Evolutionary conservation across 1,139 yeast genomes (phyloP).

Genomic region (Saccharomyces hybrid): DNA sequence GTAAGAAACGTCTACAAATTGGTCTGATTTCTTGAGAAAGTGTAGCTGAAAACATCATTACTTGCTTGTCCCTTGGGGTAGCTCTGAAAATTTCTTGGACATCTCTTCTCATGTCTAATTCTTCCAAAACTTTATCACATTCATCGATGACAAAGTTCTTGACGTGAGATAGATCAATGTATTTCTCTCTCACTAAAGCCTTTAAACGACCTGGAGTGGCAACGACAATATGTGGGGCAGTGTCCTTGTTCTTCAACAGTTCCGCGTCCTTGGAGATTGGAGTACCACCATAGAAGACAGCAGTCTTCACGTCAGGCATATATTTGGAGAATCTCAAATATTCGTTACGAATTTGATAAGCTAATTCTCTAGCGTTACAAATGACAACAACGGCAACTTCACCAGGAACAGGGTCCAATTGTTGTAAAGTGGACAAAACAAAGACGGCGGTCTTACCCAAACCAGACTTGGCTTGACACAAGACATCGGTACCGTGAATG

Average conservation of each 20-base stretch:
- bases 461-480: slow-evolving; percentile 99
- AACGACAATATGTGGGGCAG: slow-evolving; percentile 93
- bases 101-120: slow-evolving; percentile 92
- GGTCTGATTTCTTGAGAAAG: slow-evolving; percentile 92
- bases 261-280: slow-evolving; percentile 82
- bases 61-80: slow-evolving; percentile 97
- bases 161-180: slow-evolving; percentile 77
- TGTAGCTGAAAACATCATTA: slow-evolving; percentile 98
- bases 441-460: slow-evolving; percentile 98
- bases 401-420: slow-evolving; percentile 95
- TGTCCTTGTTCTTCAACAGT: slow-evolving; percentile 81
- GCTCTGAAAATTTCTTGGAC: slow-evolving; percentile 97
- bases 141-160: slow-evolving; percentile 95
- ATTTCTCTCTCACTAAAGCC: slow-evolving; percentile 87
- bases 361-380: slow-evolving; percentile 97
- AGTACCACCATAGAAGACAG: slow-evolving; percentile 95
- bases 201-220: slow-evolving; percentile 98
- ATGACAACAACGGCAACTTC: slow-evolving; percentile 90
- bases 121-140: slow-evolving; percentile 95
- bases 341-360: slow-evolving; percentile 96
- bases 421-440: slow-evolving; percentile 91
- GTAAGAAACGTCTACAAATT: slow-evolving; percentile 95
- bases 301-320: slow-evolving; percentile 95
- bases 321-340: slow-evolving; percentile 96
- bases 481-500: slow-evolving; percentile 92